These are phyloP conservation scores for Skeletonema potamos DNA, from an alignment of 108 stramenopile genomes.

Conservation along the genomic window DNA sequence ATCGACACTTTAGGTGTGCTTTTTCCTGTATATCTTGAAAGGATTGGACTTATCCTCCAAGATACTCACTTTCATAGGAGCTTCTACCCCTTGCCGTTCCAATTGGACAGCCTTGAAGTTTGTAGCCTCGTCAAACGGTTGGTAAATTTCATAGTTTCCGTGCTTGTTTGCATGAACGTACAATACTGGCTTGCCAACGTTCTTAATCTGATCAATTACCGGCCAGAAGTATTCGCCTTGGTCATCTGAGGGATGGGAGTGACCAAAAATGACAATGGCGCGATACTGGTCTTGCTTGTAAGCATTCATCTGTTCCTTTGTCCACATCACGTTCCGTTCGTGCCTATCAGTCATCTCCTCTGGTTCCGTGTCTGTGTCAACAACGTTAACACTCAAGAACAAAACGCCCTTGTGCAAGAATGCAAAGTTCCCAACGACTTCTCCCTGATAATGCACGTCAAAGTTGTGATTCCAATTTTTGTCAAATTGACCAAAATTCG, in stretches of 20 bases:
- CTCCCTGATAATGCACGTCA: conserved; percentile 40
- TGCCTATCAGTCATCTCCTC: conserved; percentile 49
- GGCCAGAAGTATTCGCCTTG: conserved; percentile 64
- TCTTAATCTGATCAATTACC: conserved; percentile 36
- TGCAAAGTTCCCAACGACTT: conserved; percentile 61
- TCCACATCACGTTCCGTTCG: conserved; percentile 65
- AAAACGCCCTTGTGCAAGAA: conserved; percentile 68
- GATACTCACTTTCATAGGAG: conserved; percentile 41
- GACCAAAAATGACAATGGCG: conserved; percentile 73
- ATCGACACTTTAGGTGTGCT: not conserved
- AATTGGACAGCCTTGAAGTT: conserved; percentile 49
- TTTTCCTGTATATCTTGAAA: not conserved
- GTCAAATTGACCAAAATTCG: conserved; percentile 56
- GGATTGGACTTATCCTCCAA: not conserved
- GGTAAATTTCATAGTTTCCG: conserved; percentile 36
- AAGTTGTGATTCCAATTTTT: conserved; percentile 37
- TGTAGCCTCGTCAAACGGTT: conserved; percentile 39
- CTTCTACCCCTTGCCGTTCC: conserved; percentile 38
- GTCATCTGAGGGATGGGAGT: conserved; percentile 55
- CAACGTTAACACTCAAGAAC: conserved; percentile 71
- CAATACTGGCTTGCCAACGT: conserved; percentile 48
- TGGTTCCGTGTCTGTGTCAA: conserved; percentile 46
- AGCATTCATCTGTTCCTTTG: conserved; percentile 44
- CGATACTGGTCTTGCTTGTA: conserved; percentile 41
- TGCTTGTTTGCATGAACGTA: conserved; percentile 71